Evolutionary conservation across 257 asterid genomes (phyloP).

Genomic region (Dorcoceras hygrometricum): DNA sequence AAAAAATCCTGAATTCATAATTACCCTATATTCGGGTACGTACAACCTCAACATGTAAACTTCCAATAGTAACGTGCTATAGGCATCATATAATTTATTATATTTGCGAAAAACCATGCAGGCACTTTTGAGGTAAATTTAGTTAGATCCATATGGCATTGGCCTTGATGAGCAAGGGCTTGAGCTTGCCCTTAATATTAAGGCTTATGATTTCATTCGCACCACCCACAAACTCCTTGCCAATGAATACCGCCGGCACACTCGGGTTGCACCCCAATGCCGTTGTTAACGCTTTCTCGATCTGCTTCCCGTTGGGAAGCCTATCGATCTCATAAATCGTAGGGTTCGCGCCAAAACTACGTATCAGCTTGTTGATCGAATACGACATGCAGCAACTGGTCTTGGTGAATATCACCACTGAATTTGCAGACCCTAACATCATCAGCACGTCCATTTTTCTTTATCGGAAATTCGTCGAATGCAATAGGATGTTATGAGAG

Average conservation of each 20-base stretch:
- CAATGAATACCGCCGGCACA: constrained; percentile 67
- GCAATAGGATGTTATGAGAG: background rate
- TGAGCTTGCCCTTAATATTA: constrained; percentile 46
- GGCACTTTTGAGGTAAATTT: too few species aligned
- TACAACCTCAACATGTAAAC: background rate
- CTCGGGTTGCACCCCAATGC: constrained; percentile 49
- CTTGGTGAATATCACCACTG: constrained; percentile 68
- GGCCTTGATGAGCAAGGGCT: constrained; percentile 56
- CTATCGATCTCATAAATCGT: constrained; percentile 42
- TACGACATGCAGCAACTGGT: constrained; percentile 58
- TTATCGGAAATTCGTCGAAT: background rate
- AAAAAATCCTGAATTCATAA: background rate
- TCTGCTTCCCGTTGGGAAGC: constrained; percentile 36
- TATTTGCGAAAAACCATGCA: background rate
- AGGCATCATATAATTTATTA: too few species aligned
- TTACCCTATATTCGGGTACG: background rate
- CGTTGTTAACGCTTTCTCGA: constrained; percentile 42
- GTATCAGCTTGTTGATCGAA: constrained; percentile 37
- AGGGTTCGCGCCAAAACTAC: constrained; percentile 58
- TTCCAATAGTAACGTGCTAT: background rate
- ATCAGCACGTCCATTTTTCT: constrained; percentile 37
- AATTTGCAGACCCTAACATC: constrained; percentile 37
- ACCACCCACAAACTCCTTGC: constrained; percentile 53
- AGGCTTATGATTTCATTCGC: constrained; percentile 65
- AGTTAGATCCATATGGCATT: constrained; percentile 57